Base-by-base conservation (phyloP, 345 rosid genomes). In the Combretum micranthum region DNA sequence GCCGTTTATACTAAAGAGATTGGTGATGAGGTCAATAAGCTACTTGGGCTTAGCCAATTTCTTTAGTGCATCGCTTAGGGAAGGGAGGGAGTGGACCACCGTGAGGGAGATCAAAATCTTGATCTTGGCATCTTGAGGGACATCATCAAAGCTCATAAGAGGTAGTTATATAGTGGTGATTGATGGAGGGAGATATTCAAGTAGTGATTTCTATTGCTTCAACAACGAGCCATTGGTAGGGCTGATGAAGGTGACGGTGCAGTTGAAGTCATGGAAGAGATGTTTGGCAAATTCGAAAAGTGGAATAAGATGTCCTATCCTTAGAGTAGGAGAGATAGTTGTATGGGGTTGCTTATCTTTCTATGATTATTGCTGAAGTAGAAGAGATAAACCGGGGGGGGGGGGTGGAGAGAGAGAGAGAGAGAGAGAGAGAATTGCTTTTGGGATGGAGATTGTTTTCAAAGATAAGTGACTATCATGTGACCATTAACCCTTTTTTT, bases 261-360 rank as follows among this genome's bases (percentile, higher is more conserved):
- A 43, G 47, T 62, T 2, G 69, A 83, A 84, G 51, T 19, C 50
- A 32, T 53, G 65, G 59, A 74, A 79, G 53, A 88, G 73, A 37
- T 70, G 58, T 63, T 83, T 80, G 25, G 94, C 85, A 20, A 88
- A 67, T 74, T 84, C 89, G 15, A 59, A 50, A 57, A 83, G 80
- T 6, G 96, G 95, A 67, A 82, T 83, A 39, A 86, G 84, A 56
- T 88, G 96, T 45, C 96, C 96, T 87, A 88, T 85, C 47, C 96
- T 95, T 0, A 87, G 96, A 46, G 80, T 68, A 15, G 88, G 87
- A 4, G 77, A 46, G 37, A 86, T 54, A 20, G 76, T 92, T 20
- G 80, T 57, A 59, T 75, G 83, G 16, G 77, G 65, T 13, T 32
- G 39, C 39, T 32, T 32, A 68, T 52, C 20, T 61, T 52, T n/a